Evolutionary conservation across 305 asterid genomes (phyloP), one percentile per base, ranked within the genome.

Genomic region (Petunia hybrid): DNA sequence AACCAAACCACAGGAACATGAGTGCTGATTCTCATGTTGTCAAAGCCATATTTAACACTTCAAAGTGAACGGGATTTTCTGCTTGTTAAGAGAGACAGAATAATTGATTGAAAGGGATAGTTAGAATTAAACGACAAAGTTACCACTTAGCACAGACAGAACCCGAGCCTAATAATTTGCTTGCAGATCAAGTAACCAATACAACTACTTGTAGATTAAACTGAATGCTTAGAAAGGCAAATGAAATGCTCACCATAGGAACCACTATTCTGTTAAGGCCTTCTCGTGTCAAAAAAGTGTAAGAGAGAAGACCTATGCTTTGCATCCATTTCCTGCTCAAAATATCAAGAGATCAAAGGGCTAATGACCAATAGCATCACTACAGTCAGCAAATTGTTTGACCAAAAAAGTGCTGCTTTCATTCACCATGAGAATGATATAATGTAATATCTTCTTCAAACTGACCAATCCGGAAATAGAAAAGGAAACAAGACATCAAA

Each of bases 241-340:
- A 84, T 78, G 66, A 42, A 53, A 75, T 82, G 76, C 97, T 89
- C 90, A 94, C 99, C 99, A 94, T 92, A 16, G 98, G 99, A 83
- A 96, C 97, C 86, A 96, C 92, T 76, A 94, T 96, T 87, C 92
- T 92, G 82, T 96, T 97, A 82, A 91, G 91, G 82, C 93, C 87
- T 61, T 94, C 86, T 88, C 86, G 93, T 87, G 83, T 89, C 87
- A 96, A 88, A 91, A 91, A 96, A 80, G 99, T 91, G 83, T 92
- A 94, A 22, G 99, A 96, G 76, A 94, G 93, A 87, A 96, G 93
- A 78, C 99, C 99, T 82, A 94, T 86, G 86, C 97, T 94, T 83
- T 89, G 97, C 80, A 91, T 90, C 89, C 82, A 80, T 86, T 84
- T 89, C 89, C 97, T 92, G 95, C 82, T 82, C 73, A 78, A 82